Evolutionary conservation across 768 basidiomycete species (phyloP), one percentile per base, ranked within the genome.

Genomic region (Lactarius deliciosus): DNA sequence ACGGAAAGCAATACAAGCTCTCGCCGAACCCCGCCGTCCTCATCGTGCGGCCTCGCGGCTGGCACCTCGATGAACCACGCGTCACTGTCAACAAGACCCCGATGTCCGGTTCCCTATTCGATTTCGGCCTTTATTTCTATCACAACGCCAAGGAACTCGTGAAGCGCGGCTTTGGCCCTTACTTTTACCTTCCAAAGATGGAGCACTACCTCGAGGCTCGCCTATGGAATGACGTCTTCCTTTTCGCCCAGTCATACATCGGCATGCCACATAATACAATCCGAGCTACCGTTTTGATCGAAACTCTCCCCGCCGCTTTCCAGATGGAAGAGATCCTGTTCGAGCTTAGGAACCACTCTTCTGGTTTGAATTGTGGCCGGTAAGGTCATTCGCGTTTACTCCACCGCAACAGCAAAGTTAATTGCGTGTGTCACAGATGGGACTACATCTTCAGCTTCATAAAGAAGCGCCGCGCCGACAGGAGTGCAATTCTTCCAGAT

Each of bases 251-350:
- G 74, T 90, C 90, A 16, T 94, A 94, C 74, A 85, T 98, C 71
- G 85, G 89, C 69, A 85, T 98, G 75, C 84, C 89, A 3, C 89
- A 92, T 71, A 92, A 92, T 72, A 91, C 88, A 22, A 91, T 98
- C 75, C 86, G 97, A 47, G 96, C 85, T 6, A 98, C 97, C 2
- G 95, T 97, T 32, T 82, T 98, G 70, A 96, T 98, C 69, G 97
- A 98, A 79, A 98, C 97, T 0, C 86, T 98, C 54, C 95, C 96
- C n/a, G 96, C 95, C 55, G 95, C 94, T 5, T 98, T 98, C 87
- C 94, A 97, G 73, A 99, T 98, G 97, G 97, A 99, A 77, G 97
- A 99, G 78, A 98, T 98, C 65, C 82, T 98, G 61, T 99, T 95
- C 69, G 97, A 99, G 81, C 82, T 99, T 57, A 85, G 93, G 74